Evolutionary conservation across 169 alveolate species (phyloP).

Genomic region (Besnoitia besnoiti): DNA sequence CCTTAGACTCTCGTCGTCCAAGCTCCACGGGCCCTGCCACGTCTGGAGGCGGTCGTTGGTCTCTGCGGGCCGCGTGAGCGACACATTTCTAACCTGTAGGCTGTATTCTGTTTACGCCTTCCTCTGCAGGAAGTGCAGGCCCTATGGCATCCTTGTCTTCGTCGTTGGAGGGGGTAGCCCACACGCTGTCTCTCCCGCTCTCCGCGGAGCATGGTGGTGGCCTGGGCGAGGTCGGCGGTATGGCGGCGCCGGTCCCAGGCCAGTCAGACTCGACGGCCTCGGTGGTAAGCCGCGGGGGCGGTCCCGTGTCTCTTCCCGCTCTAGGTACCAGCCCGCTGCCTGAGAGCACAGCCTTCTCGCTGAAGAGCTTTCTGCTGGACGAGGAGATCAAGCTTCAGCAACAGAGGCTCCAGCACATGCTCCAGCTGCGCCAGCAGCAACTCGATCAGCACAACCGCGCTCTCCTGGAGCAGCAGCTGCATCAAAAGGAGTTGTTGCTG

Average conservation of each 20-base stretch:
- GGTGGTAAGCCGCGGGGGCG: not conserved
- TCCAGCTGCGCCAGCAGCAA: slow-evolving; percentile 17
- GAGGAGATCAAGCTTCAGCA: slow-evolving; percentile 23
- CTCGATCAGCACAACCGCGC: not conserved
- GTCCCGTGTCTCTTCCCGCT: not conserved
- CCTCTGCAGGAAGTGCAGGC: too few relatives aligned
- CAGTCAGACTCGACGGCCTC: not conserved
- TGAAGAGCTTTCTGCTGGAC: slow-evolving; percentile 13
- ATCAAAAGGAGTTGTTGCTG: not conserved
- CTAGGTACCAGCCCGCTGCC: not conserved
- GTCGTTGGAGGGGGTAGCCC: not conserved
- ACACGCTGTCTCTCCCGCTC: not conserved
- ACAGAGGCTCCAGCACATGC: slow-evolving; percentile 26
- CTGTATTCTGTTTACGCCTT: too few relatives aligned
- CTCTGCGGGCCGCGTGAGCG: too few relatives aligned
- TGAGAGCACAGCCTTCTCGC: not conserved
- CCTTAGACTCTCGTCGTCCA: too few relatives aligned
- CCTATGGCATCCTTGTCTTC: not conserved
- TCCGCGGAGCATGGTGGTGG: not conserved
- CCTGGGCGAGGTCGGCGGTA: not conserved
- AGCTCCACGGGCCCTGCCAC: too few relatives aligned
- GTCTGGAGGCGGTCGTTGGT: too few relatives aligned
- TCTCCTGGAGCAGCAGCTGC: not conserved
- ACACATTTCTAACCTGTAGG: too few relatives aligned
- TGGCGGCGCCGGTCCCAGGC: not conserved